A percentile compares a stretch with the other conserved stretches of the same genome.
phyloP scores from a whole-genome alignment of 768 basidiomycete genomes.

The Podaxis pistillaris region DNA sequence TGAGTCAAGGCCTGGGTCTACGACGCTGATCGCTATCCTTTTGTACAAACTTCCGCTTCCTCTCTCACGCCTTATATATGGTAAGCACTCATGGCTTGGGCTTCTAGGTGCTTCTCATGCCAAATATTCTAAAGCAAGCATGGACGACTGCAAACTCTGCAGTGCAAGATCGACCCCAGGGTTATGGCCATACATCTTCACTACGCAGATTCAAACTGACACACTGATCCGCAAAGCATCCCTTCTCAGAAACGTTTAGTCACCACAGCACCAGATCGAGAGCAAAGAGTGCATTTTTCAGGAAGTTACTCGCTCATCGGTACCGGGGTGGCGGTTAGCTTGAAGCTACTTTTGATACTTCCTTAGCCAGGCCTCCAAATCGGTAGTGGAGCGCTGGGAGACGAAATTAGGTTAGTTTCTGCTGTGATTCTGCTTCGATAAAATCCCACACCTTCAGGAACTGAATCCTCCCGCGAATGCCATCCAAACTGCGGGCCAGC shows the following conservation, averaged over 20 bases:
- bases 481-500: slow-evolving; percentile 68
- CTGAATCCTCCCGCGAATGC: slow-evolving; percentile 54
- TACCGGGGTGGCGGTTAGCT: background rate
- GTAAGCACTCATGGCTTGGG: no score
- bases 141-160: background rate
- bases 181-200: background rate
- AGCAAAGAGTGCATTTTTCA: background rate
- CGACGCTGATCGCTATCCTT: no score
- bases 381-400: slow-evolving; percentile 53
- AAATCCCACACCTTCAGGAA: slow-evolving; percentile 55
- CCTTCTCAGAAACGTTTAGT: background rate
- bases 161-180: background rate
- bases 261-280: background rate
- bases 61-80: no score
- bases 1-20: no score
- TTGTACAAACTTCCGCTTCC: no score
- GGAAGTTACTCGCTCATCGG: no score
- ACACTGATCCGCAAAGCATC: background rate
- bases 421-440: no score
- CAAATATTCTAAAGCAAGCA: no score
- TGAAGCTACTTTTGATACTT: slow-evolving; percentile 29
- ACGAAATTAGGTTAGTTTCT: background rate
- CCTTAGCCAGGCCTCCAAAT: slow-evolving; percentile 55
- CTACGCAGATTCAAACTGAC: background rate
- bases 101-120: background rate